Base-by-base conservation (phyloP, 306 rosid species). In the Fragaria nilgerrensis region DNA sequence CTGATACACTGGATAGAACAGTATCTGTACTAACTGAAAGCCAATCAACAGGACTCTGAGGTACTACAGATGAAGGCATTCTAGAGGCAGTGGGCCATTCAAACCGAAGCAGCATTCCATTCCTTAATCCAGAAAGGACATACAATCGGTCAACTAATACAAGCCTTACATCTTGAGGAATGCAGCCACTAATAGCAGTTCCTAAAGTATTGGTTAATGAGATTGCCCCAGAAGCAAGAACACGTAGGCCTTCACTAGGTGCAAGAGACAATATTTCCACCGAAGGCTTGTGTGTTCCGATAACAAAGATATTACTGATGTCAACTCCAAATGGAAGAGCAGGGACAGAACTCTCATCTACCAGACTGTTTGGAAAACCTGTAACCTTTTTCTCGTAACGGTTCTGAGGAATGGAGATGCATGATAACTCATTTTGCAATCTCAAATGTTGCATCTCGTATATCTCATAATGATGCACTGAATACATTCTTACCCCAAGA, bases 91-190 rank as follows among this genome's bases (percentile, higher is more conserved):
- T 68, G 74, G 96, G 97, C 95, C 96, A 94, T 80, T 92, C 97
- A 78, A 94, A 94, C 52, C 98, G 93, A 82, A 94, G 96, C 66
- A 94, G 86, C 96, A 94, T 90, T 70, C 96, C 98, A 81, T 92
- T 94, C 90, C 97, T 88, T 86, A 94, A 84, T 62, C 98, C 98
- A 72, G 93, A 88, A 75, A 94, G 92, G 74, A 94, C 81, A 85
- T 94, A 94, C 72, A 82, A 84, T 82, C 86, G 87, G 72, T 89
- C 96, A 79, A 88, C 95, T 74, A 68, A 87, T 75, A 94, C 97
- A 82, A 94, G 96, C 78, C 90, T 83, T 75, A 92, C 98, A 79
- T 92, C 98, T 86, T 92, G 96, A 83, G 97, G 98, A 78, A 94
- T 84, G 83, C 97, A 92, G 45, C 96, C 94, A 88, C 89, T 89